Base-by-base conservation (phyloP, 2,329 filamentous ascomycete species). In the Didymella arachidicola region DNA sequence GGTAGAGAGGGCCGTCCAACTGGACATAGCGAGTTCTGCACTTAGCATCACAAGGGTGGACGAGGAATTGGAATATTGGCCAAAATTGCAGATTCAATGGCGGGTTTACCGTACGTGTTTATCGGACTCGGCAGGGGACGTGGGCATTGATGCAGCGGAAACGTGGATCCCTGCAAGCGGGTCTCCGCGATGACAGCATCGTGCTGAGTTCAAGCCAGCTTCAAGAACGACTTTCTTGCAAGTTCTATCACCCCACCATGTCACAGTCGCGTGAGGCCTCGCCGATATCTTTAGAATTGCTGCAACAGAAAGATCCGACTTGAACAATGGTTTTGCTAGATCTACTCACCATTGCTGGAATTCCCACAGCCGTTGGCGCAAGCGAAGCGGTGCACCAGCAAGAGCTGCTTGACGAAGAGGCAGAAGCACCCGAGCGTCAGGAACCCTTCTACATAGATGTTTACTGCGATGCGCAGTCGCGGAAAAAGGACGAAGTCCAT, bases 371-470 rank as follows among this genome's bases (percentile, higher is more conserved):
- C 10, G 79, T 82, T 11, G 82, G 81, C 65, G 79, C 83, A 26
- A 79, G 79, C 38, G 80, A 84, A 76, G 82, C 80, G 48, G 79
- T 83, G 16, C 76, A 77, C 26, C 78, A 83, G 59, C 80, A 82
- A 57, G 74, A 79, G 55, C 74, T 81, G 32, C 74, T 80, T 32
- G 81, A 82, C 60, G 79, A 79, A 59, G 80, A 82, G 69, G 79
- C 79, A 27, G 77, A 79, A 42, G 78, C 79, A 29, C 77, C 81
- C 51, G 77, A 78, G 22, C 81, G 80, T 18, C 81, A 81, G 72
- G 75, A 79, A 30, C 82, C 82, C 47, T 84, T 84, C 70, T 78
- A 80, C 55, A 62, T 84, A n/a, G 80, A 83, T 61, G 78, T 81
- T 16, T 78, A 69, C 56, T 79, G 81, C 59, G 78, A 79, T 34